Evolutionary conservation across 2,329 filamentous ascomycete genomes (phyloP).

Genomic region (Penicillium janthinellum): DNA sequence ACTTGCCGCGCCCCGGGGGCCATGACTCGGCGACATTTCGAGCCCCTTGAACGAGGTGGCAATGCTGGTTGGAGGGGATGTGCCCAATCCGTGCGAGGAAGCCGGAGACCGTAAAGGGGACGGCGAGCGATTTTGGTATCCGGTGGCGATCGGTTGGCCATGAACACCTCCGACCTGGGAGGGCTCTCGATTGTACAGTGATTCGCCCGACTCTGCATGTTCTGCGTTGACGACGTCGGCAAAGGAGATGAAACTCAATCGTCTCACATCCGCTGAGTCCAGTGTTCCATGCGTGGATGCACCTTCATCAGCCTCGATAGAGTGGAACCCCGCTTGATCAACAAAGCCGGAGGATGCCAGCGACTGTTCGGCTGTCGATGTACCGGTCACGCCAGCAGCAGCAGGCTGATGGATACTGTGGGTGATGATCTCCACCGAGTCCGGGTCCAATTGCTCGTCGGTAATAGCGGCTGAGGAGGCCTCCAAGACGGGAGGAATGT

Average conservation of each 20-base stretch:
- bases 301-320: slow-evolving; percentile 59
- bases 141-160: slow-evolving; percentile 32
- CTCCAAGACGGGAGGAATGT: slow-evolving; percentile 88
- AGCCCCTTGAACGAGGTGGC: slow-evolving; percentile 71
- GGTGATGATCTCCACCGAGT: slow-evolving; percentile 90
- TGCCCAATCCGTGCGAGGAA: slow-evolving; percentile 68
- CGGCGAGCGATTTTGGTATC: slow-evolving; percentile 64
- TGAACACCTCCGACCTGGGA: slow-evolving; percentile 69
- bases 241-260: slow-evolving; percentile 94
- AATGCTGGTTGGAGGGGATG: slow-evolving; percentile 75
- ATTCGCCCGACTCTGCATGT: slow-evolving; percentile 49
- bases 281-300: slow-evolving; percentile 76
- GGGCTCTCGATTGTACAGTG: slow-evolving; percentile 64
- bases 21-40: slow-evolving; percentile 67
- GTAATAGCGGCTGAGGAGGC: slow-evolving; percentile 92
- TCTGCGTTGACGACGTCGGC: slow-evolving; percentile 87
- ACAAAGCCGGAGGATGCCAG: slow-evolving; percentile 52
- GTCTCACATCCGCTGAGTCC: slow-evolving; percentile 75
- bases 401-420: slow-evolving; percentile 82
- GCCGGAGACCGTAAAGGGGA: slow-evolving; percentile 79
- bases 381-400: slow-evolving; percentile 62
- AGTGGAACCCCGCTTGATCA: slow-evolving; percentile 49
- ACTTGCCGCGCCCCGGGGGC: slow-evolving; percentile 62
- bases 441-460: slow-evolving; percentile 78
- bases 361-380: slow-evolving; percentile 41